These are phyloP conservation scores for Escallonia rubra DNA, from an alignment of 129 eudicot genomes.

Conservation along the genomic window DNA sequence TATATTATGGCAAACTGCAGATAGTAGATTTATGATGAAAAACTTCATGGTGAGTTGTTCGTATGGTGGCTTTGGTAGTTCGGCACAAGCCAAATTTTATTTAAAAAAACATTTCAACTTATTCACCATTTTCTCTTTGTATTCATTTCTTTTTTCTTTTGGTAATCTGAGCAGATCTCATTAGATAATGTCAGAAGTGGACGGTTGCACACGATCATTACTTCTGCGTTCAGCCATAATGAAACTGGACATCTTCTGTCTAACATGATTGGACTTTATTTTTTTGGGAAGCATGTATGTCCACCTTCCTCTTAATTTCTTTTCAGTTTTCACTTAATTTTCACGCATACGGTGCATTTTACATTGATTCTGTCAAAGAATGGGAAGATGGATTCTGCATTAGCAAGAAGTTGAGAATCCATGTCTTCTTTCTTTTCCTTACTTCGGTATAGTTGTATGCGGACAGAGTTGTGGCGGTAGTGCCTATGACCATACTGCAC, in stretches of 20 bases:
- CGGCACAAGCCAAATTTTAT: no score
- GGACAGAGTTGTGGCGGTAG: no score
- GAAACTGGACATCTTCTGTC: conserved; percentile 51
- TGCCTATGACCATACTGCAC: no score
- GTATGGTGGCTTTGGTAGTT: background rate
- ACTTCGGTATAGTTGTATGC: no score
- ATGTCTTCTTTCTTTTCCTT: background rate
- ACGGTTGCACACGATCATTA: conserved; percentile 68
- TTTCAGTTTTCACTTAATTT: background rate
- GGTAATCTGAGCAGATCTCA: conserved; percentile 43
- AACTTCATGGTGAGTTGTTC: conserved; percentile 60
- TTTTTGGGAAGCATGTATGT: conserved; percentile 80
- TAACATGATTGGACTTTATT: conserved; percentile 84
- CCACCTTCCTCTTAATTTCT: conserved; percentile 1
- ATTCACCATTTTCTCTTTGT: background rate
- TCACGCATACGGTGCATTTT: background rate
- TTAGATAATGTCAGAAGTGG: conserved; percentile 73
- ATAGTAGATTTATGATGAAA: conserved; percentile 48
- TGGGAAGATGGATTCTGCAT: background rate
- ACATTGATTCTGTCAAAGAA: background rate
- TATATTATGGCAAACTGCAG: conserved; percentile 56
- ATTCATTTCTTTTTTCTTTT: conserved; percentile 1
- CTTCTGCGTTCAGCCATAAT: conserved; percentile 78
- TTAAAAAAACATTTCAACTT: background rate
- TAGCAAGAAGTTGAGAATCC: background rate